These are phyloP conservation scores for Gaertneriomyces sp. DNA, from an alignment of 192 early-diverging fungal genomes.

Conservation along the genomic window DNA sequence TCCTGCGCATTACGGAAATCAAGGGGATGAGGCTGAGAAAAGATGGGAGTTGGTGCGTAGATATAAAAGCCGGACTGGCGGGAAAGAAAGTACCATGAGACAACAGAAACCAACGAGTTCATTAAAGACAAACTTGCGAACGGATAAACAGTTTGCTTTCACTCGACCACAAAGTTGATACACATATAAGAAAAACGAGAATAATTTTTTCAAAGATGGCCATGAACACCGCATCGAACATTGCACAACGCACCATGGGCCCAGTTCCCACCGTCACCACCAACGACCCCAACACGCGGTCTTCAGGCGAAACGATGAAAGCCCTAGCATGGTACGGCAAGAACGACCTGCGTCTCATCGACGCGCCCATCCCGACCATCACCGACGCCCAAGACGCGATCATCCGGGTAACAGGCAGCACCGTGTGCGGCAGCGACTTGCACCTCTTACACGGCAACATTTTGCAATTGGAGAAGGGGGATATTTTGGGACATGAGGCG, in stretches of 20 bases:
- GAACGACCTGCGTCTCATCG: slow-evolving; percentile 22
- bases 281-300: neutral
- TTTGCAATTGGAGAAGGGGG: slow-evolving; percentile 37
- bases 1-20: no score
- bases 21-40: no score
- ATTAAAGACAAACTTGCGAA: no score
- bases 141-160: no score
- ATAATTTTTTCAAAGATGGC: slow-evolving; percentile 11
- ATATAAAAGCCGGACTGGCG: no score
- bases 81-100: no score
- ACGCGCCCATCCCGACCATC: slow-evolving; percentile 36
- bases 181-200: no score
- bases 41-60: no score
- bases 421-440: slow-evolving; percentile 53
- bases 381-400: slow-evolving; percentile 45
- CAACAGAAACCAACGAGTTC: no score
- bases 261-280: slow-evolving; percentile 18
- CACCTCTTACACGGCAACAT: slow-evolving; percentile 45
- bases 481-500: slow-evolving; percentile 55
- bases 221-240: slow-evolving; percentile 18
- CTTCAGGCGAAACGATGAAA: slow-evolving; percentile 11
- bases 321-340: slow-evolving; percentile 32
- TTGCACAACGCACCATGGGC: slow-evolving; percentile 15
- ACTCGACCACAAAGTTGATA: no score
- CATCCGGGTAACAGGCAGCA: slow-evolving; percentile 38